Percentiles rank a stretch among this genome's conserved stretches.
Conservation (phyloP, 768 basidiomycete species). For the Suillus cothurnatus region DNA sequence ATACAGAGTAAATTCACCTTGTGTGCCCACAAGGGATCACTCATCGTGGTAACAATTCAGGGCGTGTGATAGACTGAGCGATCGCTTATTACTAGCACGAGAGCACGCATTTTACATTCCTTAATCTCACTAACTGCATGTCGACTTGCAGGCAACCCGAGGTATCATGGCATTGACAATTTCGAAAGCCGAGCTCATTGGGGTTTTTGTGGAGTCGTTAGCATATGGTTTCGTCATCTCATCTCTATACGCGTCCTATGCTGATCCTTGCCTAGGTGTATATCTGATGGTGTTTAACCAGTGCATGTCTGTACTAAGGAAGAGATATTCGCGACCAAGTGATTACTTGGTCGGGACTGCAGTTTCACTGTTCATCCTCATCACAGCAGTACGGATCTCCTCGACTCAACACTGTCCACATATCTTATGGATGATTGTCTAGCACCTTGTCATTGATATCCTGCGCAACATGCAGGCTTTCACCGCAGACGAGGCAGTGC, state of each 20-base stretch:
- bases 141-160: background rate
- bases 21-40: background rate
- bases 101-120: background rate
- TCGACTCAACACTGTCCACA: background rate
- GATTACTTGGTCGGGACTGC: conserved; percentile 16
- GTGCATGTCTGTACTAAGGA: conserved; percentile 12
- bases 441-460: conserved; percentile 30
- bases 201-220: conserved; percentile 15
- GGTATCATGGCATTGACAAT: conserved; percentile 11
- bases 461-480: conserved; percentile 27
- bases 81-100: conserved; percentile 1
- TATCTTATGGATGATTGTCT: conserved; percentile 1
- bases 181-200: conserved; percentile 14
- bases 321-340: conserved; percentile 15
- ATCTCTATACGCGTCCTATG: background rate
- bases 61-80: background rate
- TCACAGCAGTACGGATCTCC: conserved; percentile 13
- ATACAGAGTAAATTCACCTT: background rate
- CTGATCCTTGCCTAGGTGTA: conserved; percentile 3
- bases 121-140: background rate
- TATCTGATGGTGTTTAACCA: conserved; percentile 16
- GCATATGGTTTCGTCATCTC: conserved; percentile 10
- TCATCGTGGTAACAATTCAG: background rate
- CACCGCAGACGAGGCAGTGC: conserved; percentile 14
- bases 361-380: conserved; percentile 15